Evolutionary conservation across 2,329 filamentous ascomycete genomes (phyloP).

Genomic region (Grosmannia clavigera): DNA sequence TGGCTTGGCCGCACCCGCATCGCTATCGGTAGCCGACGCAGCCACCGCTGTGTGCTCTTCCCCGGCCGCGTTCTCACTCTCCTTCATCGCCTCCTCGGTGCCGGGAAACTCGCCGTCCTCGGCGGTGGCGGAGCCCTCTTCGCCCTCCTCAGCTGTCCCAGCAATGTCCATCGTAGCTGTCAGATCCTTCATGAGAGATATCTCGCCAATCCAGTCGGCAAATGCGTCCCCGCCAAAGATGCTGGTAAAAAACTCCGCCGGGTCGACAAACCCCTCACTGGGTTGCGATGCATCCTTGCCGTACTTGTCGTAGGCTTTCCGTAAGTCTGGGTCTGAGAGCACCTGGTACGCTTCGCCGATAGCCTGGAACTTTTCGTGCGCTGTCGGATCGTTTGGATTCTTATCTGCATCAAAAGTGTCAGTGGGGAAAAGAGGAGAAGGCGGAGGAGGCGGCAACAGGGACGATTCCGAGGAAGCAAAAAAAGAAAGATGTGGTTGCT

Average conservation of each 20-base stretch:
- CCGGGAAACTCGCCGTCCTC: slow-evolving; percentile 43
- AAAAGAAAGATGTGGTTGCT: slow-evolving; percentile 18
- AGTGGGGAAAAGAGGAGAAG: background rate
- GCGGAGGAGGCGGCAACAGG: background rate
- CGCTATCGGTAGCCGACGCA: slow-evolving; percentile 18
- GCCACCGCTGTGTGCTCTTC: slow-evolving; percentile 24
- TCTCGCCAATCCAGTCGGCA: slow-evolving; percentile 92
- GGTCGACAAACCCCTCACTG: slow-evolving; percentile 85
- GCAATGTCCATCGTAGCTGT: slow-evolving; percentile 98
- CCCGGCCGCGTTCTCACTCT: slow-evolving; percentile 34
- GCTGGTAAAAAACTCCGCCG: slow-evolving; percentile 93
- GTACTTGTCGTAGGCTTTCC: slow-evolving; percentile 90
- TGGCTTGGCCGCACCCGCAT: slow-evolving; percentile 14
- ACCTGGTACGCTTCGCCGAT: slow-evolving; percentile 69
- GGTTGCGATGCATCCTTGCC: slow-evolving; percentile 93
- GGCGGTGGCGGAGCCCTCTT: slow-evolving; percentile 28
- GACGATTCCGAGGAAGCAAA: background rate
- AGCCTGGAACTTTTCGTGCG: slow-evolving; percentile 86
- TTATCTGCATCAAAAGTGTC: slow-evolving; percentile 51
- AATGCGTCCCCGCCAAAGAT: slow-evolving; percentile 98
- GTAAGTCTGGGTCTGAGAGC: slow-evolving; percentile 74
- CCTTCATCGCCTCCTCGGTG: slow-evolving; percentile 42
- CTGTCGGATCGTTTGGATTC: slow-evolving; percentile 90
- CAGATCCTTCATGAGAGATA: slow-evolving; percentile 95
- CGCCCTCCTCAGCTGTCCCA: slow-evolving; percentile 58